phyloP scores from a whole-genome alignment of 306 rosid species.

The Echinosophora koreensis region DNA sequence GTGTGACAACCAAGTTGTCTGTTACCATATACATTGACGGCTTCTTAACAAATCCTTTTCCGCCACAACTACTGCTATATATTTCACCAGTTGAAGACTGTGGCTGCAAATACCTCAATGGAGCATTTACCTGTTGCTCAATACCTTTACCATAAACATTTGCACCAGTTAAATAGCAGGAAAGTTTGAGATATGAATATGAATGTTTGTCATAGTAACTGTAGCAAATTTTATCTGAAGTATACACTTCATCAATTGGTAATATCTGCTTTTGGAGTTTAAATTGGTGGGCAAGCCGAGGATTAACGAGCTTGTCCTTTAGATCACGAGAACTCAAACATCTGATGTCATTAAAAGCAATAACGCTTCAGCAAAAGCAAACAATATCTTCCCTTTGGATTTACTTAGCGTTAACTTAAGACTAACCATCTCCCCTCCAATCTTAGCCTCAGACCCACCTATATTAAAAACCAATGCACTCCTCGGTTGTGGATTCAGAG shows the following conservation, averaged over 20 bases:
- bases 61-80: neutral
- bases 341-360: neutral
- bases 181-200: too few relatives aligned
- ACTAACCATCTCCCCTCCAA: neutral
- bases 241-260: neutral
- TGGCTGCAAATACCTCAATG: neutral
- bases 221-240: neutral
- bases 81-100: neutral
- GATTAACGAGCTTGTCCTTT: neutral
- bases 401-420: neutral
- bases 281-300: neutral
- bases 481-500: neutral
- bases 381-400: neutral
- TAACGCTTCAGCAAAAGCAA: neutral
- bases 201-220: too few relatives aligned
- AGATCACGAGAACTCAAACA: neutral
- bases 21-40: conserved; percentile 11
- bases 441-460: neutral
- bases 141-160: too few relatives aligned
- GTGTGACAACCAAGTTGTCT: conserved; percentile 17
- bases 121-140: too few relatives aligned
- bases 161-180: too few relatives aligned
- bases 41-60: neutral
- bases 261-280: neutral
- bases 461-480: neutral